These are phyloP conservation scores for Trametes pubescens DNA, from an alignment of 1,284 basidiomycete species.

Conservation along the genomic window DNA sequence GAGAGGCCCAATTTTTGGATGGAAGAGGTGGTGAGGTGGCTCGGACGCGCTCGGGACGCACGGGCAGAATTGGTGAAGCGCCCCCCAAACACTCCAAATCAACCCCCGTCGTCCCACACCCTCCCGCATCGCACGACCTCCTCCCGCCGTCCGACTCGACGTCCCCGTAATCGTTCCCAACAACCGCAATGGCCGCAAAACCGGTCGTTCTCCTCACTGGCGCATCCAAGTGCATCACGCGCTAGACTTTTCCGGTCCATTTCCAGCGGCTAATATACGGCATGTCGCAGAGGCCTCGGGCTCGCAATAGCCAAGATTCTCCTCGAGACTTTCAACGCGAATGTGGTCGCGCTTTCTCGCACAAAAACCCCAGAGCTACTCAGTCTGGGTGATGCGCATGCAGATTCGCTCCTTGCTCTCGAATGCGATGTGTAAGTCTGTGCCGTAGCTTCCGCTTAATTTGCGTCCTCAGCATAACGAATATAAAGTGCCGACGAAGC, in stretches of 20 bases:
- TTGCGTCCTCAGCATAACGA: conserved; percentile 16
- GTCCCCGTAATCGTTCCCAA: conserved; percentile 17
- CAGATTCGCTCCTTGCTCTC: conserved; percentile 56
- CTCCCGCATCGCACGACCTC: conserved; percentile 18
- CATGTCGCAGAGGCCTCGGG: conserved; percentile 75
- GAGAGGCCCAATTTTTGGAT: conserved; percentile 33
- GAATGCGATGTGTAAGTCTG: conserved; percentile 77
- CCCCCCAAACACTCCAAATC: conserved; percentile 36
- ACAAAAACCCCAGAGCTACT: conserved; percentile 69
- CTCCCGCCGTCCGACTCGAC: conserved; percentile 10
- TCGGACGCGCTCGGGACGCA: conserved; percentile 41
- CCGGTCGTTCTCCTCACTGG: conserved; percentile 77
- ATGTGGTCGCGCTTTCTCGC: conserved; percentile 82
- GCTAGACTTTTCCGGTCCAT: conserved; percentile 8
- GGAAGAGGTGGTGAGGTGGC: conserved; percentile 36
- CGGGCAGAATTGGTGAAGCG: conserved; percentile 19
- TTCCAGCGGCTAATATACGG: conserved; percentile 20
- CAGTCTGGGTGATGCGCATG: conserved; percentile 57
- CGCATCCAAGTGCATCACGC: conserved; percentile 68
- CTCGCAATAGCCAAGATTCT: conserved; percentile 74
- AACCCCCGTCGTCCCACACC: conserved; percentile 22
- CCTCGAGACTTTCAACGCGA: conserved; percentile 64
- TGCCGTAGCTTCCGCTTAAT: conserved; percentile 18
- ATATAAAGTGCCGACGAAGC: conserved; percentile 60
- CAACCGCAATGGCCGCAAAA: conserved; percentile 36